Evolutionary conservation across 2,329 filamentous ascomycete genomes (phyloP), one percentile per base, ranked within the genome.

Genomic region (Alternaria metachromatica): DNA sequence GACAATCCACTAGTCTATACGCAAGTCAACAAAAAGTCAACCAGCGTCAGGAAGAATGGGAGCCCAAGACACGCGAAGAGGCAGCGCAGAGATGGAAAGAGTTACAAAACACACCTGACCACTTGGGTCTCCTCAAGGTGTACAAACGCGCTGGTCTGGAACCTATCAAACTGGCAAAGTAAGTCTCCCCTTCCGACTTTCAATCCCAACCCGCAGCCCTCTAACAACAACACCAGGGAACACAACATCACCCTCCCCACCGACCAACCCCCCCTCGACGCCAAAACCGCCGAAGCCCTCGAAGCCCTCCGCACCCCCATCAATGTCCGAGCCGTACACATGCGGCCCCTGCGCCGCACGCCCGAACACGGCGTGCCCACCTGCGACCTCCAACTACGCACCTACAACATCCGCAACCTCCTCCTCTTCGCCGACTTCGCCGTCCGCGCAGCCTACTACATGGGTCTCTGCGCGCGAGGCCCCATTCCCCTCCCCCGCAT

Each of bases 351-450:
- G 55, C 92, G 92, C 73, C 90, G 92, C 67, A 84, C 88, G 76
- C 86, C 92, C 49, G 81, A 90, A 75, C 90, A 92, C 77, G 93
- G 93, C 55, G 87, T 97, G 37, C 94, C 94, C 12, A 89, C 92
- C 11, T 97, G 93, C 83, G 91, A 97, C 79, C 89, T 99, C 33
- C 96, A 99, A 79, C 84, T 99, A 53, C 93, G 96, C 71, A 97
- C 95, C 33, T 99, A 93, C 85, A 94, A 88, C 74, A 85, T 94
- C 37, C 93, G 94, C 63, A 96, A 97, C 72, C 88, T 99, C 63
- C 93, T 97, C 75, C 94, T 97, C 83, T 97, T 97, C 78, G 87
- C 91, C 80, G 96, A 99, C 83, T 98, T 99, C 79, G 94, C 94
- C 54, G 85, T 98, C 59, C 92, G 96, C 69, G 94, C 94, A 5